Base-by-base conservation (phyloP, 257 asterid genomes). In the Solanum medicagineum region DNA sequence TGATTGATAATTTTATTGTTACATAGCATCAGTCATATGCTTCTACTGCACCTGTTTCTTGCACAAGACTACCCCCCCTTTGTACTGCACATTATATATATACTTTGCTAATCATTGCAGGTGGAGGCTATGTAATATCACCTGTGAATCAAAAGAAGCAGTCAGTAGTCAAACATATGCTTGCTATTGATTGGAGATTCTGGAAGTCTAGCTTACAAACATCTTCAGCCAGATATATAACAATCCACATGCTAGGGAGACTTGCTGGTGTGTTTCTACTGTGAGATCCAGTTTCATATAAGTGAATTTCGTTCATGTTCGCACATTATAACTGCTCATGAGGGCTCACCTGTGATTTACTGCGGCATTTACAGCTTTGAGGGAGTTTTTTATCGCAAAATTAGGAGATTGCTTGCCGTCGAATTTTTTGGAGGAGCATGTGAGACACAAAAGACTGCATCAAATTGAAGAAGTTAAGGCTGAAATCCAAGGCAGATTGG, bases 41-140 rank as follows among this genome's bases (percentile, higher is more conserved):
- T 53, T 79, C 65, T 26, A 17, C 44, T 24, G 60, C 62, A 51
- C 45, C 8, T 44, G 11, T 77, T 45, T 47, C 32, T 51, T 26
- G 63, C 63, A 9, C 62, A 77, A 79, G 83, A 53, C 49, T 51
- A 53, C 26, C 65, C 59, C 59, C 49, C 65, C 42, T 53, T 53
- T 26, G 65, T 79, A 53, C 63, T 79, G 65, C 83, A 79, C 83
- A 53, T 79, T 29, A 79, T 79, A 60, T 47, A 24, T 62, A 26
- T 7, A 36, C 77, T 57, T 44, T 60, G 60, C 51, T 15, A 71
- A 73, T 85, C 77, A 24, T 53, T 83, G 81, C 93, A 96, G 99
- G 98, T 86, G 99, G 99, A 83, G 98, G 98, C 51, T 95, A 90
- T 90, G 99, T 97, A 55, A 92, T 97, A 90, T 90, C 97, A 88